phyloP scores from a whole-genome alignment of 2,329 filamentous ascomycete species.

The Sporothrix pseudoabietina region DNA sequence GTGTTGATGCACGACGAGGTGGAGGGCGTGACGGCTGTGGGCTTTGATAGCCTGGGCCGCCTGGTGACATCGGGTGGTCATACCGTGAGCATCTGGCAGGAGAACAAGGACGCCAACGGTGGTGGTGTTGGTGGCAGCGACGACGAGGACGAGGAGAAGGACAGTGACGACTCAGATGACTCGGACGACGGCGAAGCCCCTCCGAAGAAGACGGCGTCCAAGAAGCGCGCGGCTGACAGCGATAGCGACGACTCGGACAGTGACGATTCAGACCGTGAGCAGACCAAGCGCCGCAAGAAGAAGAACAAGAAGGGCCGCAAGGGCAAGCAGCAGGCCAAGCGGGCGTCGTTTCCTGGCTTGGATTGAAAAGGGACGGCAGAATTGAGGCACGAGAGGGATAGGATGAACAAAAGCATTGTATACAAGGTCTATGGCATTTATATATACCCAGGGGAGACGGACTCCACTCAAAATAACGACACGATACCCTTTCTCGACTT shows the following conservation, averaged over 20 bases:
- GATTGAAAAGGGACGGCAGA: conserved; percentile 34
- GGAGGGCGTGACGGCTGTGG: conserved; percentile 79
- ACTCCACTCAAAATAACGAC: conserved; percentile 2
- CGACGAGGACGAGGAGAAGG: conserved; percentile 40
- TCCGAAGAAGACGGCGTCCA: conserved; percentile 37
- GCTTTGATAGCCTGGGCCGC: conserved; percentile 80
- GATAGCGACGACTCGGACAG: conserved; percentile 40
- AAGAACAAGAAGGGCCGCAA: conserved; percentile 40
- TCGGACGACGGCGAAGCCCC: conserved; percentile 54
- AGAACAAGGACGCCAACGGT: conserved; percentile 51
- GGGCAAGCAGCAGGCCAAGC: conserved; percentile 28
- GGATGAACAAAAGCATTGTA: neutral
- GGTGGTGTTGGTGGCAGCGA: conserved; percentile 1
- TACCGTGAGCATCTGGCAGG: conserved; percentile 88
- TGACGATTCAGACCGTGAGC: conserved; percentile 39
- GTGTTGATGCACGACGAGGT: conserved; percentile 79
- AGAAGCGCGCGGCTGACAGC: conserved; percentile 46
- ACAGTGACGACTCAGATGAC: conserved; percentile 47
- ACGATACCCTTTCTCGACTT: neutral
- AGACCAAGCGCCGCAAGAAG: conserved; percentile 41
- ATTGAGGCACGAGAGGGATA: neutral
- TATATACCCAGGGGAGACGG: conserved; percentile 1
- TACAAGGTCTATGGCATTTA: conserved; percentile 18
- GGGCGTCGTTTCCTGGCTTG: conserved; percentile 41
- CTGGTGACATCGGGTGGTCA: conserved; percentile 88